Evolutionary conservation across 1,284 basidiomycete genomes (phyloP), one percentile per base, ranked within the genome.

Genomic region (Cutaneotrichosporon arboriforme): DNA sequence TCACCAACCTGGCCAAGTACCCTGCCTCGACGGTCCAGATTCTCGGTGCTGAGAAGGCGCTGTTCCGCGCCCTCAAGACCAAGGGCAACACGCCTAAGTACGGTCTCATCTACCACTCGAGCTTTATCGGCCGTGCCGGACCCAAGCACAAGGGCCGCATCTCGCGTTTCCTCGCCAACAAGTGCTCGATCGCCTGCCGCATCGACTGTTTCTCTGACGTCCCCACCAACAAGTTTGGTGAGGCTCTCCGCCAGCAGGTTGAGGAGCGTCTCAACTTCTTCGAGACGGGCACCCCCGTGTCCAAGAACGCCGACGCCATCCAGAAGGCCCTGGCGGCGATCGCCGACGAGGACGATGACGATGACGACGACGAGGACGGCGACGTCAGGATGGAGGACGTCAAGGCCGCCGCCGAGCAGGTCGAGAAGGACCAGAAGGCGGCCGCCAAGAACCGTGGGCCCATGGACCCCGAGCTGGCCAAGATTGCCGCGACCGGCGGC

Each of bases 21-120:
- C 94, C 94, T 31, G 94, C 94, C 4, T 93, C 90, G 66, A 98
- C 94, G 7, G 91, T 97, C 49, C 94, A 98, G 78, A 97, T 98
- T 66, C 81, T 98, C 37, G 94, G 94, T 67, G 94, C 94, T 20
- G 94, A 98, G 79, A 97, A 98, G 78, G 94, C 94, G 1, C 81
- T 98, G 39, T 98, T 98, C 84, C 81, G 94, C 56, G 94, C 94
- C 0, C 80, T 98, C 68, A 98, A 98, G 81, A 97, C 94, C 38
- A 98, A 97, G 79, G 92, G 92, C 31, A 97, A 97, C 77, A 97
- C 94, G 0, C 94, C 93, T 53, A 98, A 98, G 79, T 94, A 94
- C 69, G 91, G 91, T 69, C 82, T 94, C 44, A 81, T 96, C 65
- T 94, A 92, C 76, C 90, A 94, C 77, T 91, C 89, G 15, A 83